A percentile compares a stretch with the other conserved stretches of the same genome.
phyloP scores from a whole-genome alignment of 176 grass and related monocot species.

The Cenchrus fungigraminus region DNA sequence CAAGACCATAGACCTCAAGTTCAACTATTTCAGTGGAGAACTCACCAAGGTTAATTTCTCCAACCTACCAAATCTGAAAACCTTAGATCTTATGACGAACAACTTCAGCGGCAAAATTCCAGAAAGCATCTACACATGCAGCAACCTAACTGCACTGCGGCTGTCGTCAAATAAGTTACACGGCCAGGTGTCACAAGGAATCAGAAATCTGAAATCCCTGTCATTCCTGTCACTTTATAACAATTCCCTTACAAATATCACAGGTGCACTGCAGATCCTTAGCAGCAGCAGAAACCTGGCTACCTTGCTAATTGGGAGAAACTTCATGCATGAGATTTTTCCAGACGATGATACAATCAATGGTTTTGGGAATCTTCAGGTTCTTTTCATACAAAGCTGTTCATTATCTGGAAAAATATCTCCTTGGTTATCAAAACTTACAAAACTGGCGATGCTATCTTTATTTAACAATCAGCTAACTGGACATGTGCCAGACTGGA shows the following conservation, averaged over 20 bases:
- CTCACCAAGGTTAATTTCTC: too few species aligned
- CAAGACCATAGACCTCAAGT: background rate
- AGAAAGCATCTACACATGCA: too few species aligned
- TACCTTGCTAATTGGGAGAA: slow-evolving; percentile 19
- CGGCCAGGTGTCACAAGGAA: too few species aligned
- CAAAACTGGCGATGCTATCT: slow-evolving; percentile 24
- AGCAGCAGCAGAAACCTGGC: slow-evolving; percentile 35
- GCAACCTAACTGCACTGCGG: too few species aligned
- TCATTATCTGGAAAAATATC: slow-evolving; percentile 46
- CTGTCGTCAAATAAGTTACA: too few species aligned
- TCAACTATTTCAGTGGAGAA: background rate
- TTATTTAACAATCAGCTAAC: slow-evolving; percentile 37
- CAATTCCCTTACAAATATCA: too few species aligned
- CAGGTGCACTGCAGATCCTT: slow-evolving; percentile 29
- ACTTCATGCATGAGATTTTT: slow-evolving; percentile 34
- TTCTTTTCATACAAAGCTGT: slow-evolving; percentile 24
- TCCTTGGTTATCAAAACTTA: slow-evolving; percentile 44
- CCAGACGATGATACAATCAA: slow-evolving; percentile 14
- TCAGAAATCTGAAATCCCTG: too few species aligned
- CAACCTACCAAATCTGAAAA: too few species aligned
- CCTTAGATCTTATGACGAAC: too few species aligned
- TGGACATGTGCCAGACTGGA: slow-evolving; percentile 42
- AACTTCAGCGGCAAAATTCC: too few species aligned
- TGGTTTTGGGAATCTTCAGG: slow-evolving; percentile 46
- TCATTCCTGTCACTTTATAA: too few species aligned